phyloP scores from a whole-genome alignment of 2,329 filamentous ascomycete species.

The Colletotrichum spaethianum region DNA sequence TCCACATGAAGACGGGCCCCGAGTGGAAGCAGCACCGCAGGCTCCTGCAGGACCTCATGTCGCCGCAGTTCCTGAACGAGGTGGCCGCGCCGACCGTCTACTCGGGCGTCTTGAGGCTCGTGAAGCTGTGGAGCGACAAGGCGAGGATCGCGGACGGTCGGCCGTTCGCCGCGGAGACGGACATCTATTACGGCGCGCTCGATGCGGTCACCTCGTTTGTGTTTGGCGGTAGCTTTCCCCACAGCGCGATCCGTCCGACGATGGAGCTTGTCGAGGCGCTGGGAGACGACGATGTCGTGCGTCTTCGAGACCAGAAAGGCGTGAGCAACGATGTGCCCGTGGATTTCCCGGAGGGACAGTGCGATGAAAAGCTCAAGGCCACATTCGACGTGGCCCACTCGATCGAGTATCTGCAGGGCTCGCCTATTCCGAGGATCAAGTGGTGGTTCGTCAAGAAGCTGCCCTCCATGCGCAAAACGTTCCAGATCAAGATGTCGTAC shows the following conservation, averaged over 20 bases:
- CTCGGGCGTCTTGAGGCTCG: slow-evolving; percentile 47
- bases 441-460: slow-evolving; percentile 27
- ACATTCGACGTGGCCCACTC: slow-evolving; percentile 26
- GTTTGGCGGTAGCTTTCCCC: slow-evolving; percentile 45
- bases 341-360: slow-evolving; percentile 18
- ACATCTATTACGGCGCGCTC: slow-evolving; percentile 50
- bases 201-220: slow-evolving; percentile 50
- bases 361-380: slow-evolving; percentile 33
- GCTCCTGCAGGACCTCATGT: slow-evolving; percentile 56
- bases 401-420: slow-evolving; percentile 24
- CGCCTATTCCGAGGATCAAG: slow-evolving; percentile 29
- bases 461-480: slow-evolving; percentile 2
- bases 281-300: not conserved
- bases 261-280: slow-evolving; percentile 8
- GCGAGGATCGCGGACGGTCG: slow-evolving; percentile 47
- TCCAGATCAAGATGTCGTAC: slow-evolving; percentile 17
- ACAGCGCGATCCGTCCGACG: slow-evolving; percentile 17
- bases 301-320: not conserved
- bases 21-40: slow-evolving; percentile 52
- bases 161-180: slow-evolving; percentile 48
- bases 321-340: not conserved
- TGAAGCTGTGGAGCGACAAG: slow-evolving; percentile 54
- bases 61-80: slow-evolving; percentile 51
- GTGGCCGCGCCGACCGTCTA: slow-evolving; percentile 53
- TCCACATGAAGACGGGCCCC: slow-evolving; percentile 48